Evolutionary conservation across 2,329 filamentous ascomycete species (phyloP).

Genomic region (Trichophyton schoenleinii): DNA sequence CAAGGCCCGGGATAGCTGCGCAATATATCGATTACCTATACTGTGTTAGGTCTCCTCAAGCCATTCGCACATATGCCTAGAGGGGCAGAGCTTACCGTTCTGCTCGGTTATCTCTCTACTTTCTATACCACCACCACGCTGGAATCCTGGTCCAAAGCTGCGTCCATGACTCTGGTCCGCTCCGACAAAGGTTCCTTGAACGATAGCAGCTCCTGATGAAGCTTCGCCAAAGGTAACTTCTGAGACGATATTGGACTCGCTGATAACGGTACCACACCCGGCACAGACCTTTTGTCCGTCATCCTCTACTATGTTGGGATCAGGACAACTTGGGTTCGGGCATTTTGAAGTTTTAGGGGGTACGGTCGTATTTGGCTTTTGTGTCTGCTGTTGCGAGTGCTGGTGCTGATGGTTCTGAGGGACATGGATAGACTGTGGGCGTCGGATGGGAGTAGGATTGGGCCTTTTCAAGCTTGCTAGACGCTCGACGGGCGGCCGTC

Average conservation of each 20-base stretch:
- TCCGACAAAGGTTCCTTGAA: conserved; percentile 79
- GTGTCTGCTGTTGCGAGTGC: conserved; percentile 14
- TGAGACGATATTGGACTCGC: conserved; percentile 78
- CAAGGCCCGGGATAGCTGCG: conserved; percentile 29
- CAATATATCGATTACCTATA: conserved; percentile 32
- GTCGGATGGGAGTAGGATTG: conserved; percentile 26
- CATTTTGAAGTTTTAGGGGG: conserved; percentile 31
- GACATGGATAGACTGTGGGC: conserved; percentile 18
- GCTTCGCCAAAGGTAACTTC: conserved; percentile 88
- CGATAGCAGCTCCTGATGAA: conserved; percentile 70
- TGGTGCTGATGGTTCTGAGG: conserved; percentile 16
- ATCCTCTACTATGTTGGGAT: conserved; percentile 35
- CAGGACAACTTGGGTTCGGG: conserved; percentile 34
- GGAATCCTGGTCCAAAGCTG: conserved; percentile 38
- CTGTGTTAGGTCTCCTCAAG: neutral
- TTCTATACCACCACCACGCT: conserved; percentile 38
- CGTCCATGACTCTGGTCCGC: conserved; percentile 74
- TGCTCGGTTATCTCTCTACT: conserved; percentile 37
- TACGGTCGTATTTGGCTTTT: conserved; percentile 13
- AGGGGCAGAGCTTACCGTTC: conserved; percentile 20
- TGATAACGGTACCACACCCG: conserved; percentile 71
- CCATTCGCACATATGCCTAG: neutral
- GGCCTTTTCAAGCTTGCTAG: conserved; percentile 31
- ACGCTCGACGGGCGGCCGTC: conserved; percentile 24
- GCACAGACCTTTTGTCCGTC: conserved; percentile 52